phyloP scores from a whole-genome alignment of 2,329 filamentous ascomycete species.

The Colletotrichum karsti region DNA sequence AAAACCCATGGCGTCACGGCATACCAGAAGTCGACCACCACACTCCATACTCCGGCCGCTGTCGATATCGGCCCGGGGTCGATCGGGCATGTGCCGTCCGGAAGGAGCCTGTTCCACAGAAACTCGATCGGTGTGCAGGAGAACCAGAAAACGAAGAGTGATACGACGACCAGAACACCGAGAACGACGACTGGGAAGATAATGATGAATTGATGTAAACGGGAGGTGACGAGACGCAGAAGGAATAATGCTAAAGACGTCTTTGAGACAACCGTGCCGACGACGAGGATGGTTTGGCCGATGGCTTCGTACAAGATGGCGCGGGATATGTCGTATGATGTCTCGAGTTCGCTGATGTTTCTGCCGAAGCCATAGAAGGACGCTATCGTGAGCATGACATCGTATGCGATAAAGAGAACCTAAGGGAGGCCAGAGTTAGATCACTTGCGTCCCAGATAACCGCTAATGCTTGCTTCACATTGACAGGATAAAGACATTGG shows the following conservation, averaged over 20 bases:
- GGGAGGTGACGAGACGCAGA: slow-evolving; percentile 19
- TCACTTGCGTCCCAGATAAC: background rate
- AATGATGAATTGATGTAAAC: slow-evolving; percentile 8
- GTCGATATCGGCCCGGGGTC: slow-evolving; percentile 23
- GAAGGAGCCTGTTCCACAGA: slow-evolving; percentile 25
- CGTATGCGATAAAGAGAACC: slow-evolving; percentile 23
- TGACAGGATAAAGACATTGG: too few species aligned
- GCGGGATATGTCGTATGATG: background rate
- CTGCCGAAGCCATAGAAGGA: slow-evolving; percentile 26
- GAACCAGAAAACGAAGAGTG: slow-evolving; percentile 26
- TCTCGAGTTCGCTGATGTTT: slow-evolving; percentile 8
- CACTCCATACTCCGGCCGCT: slow-evolving; percentile 24
- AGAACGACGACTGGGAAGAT: slow-evolving; percentile 15
- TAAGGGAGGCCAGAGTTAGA: background rate
- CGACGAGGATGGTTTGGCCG: slow-evolving; percentile 23
- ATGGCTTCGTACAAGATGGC: slow-evolving; percentile 27
- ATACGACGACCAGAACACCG: background rate
- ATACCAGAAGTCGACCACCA: slow-evolving; percentile 48
- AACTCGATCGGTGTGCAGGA: slow-evolving; percentile 17
- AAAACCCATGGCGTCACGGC: slow-evolving; percentile 53
- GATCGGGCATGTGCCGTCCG: slow-evolving; percentile 10
- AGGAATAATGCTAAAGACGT: slow-evolving; percentile 26
- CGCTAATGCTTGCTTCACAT: background rate
- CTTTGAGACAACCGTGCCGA: slow-evolving; percentile 25
- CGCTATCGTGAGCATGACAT: slow-evolving; percentile 20